phyloP scores from a whole-genome alignment of 257 asterid species.

The Petunia secreta region DNA sequence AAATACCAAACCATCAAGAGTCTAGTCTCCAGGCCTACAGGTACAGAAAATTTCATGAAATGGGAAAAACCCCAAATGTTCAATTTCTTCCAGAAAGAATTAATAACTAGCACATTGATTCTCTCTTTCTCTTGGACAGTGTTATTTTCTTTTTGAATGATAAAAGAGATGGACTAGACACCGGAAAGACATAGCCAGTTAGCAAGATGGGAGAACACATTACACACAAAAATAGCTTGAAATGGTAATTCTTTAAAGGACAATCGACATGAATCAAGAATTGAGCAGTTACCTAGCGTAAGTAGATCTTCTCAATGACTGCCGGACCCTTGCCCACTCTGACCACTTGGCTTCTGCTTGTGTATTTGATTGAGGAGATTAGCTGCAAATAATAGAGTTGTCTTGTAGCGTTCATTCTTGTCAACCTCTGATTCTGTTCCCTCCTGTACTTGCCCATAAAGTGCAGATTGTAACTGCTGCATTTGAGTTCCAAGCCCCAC shows the following conservation, averaged over 20 bases:
- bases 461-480: slow-evolving; percentile 60
- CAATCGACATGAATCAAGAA: slow-evolving; percentile 12
- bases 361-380: slow-evolving; percentile 81
- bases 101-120: neutral
- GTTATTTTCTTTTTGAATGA: neutral
- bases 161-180: neutral
- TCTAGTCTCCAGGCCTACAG: slow-evolving; percentile 8
- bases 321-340: slow-evolving; percentile 71
- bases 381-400: slow-evolving; percentile 89
- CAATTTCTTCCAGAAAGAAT: neutral
- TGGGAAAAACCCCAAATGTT: neutral
- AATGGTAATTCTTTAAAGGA: neutral
- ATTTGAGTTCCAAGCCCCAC: slow-evolving; percentile 46
- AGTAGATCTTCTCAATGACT: slow-evolving; percentile 49
- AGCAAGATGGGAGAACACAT: slow-evolving; percentile 13
- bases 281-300: slow-evolving; percentile 58
- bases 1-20: neutral
- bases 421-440: slow-evolving; percentile 77
- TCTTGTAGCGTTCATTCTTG: slow-evolving; percentile 83
- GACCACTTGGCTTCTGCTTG: slow-evolving; percentile 74
- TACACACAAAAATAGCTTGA: slow-evolving; percentile 3
- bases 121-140: slow-evolving; percentile 9
- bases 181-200: neutral
- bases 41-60: slow-evolving; percentile 14
- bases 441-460: slow-evolving; percentile 61